These are phyloP conservation scores for Komagataella populi DNA, from an alignment of 805 yeast genomes.

Conservation along the genomic window DNA sequence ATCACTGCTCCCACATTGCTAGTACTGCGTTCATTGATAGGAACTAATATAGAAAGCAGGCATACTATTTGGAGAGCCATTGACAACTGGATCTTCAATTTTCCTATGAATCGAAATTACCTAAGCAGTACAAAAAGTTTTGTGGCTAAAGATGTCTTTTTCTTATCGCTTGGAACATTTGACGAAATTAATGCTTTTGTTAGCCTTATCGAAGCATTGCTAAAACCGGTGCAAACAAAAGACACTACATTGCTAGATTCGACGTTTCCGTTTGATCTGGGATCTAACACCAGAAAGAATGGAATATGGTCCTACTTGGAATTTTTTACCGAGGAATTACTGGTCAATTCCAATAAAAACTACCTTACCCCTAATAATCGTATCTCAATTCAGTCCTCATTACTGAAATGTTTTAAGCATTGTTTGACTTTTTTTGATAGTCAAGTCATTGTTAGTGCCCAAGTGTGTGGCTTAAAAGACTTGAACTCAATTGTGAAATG, in stretches of 20 bases:
- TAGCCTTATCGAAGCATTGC: constrained; percentile 28
- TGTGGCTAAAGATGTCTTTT: constrained; percentile 27
- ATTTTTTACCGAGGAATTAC: constrained; percentile 52
- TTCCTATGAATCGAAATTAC: constrained; percentile 10
- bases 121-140: constrained; percentile 7
- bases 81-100: constrained; percentile 54
- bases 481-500: constrained; percentile 33
- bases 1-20: constrained; percentile 37
- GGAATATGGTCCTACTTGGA: constrained; percentile 79
- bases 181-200: constrained; percentile 51
- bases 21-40: constrained; percentile 44
- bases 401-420: constrained; percentile 36
- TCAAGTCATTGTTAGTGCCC: constrained; percentile 33
- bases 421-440: constrained; percentile 39
- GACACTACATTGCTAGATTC: constrained; percentile 20
- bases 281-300: constrained; percentile 40
- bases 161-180: constrained; percentile 31
- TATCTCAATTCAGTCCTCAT: constrained; percentile 33
- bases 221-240: constrained; percentile 15
- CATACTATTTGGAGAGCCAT: constrained; percentile 50
- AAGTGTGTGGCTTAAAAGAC: constrained; percentile 28
- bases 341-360: constrained; percentile 35
- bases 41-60: constrained; percentile 26
- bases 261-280: constrained; percentile 41
- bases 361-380: constrained; percentile 21